phyloP scores from a whole-genome alignment of 2,329 filamentous ascomycete genomes.

The Sodiomyces alkalinus region DNA sequence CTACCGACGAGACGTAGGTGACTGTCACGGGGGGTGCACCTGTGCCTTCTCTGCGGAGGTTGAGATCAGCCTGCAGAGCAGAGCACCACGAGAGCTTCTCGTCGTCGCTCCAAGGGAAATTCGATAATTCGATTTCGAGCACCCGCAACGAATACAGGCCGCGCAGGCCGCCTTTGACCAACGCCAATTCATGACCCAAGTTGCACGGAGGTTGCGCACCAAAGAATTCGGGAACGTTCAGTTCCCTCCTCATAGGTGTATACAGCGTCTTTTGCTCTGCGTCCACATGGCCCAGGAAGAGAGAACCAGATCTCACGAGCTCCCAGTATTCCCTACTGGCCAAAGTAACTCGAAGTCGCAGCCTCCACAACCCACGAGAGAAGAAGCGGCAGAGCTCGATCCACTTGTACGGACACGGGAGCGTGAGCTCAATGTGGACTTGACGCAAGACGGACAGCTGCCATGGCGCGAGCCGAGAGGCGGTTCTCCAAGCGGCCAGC shows the following conservation, averaged over 20 bases:
- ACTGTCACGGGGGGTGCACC: not conserved
- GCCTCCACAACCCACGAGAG: conserved; percentile 19
- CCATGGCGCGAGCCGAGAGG: conserved; percentile 20
- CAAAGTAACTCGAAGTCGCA: too few species aligned
- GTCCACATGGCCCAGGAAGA: not conserved
- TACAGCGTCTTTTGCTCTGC: not conserved
- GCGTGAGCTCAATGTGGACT: conserved; percentile 23
- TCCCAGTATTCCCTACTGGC: conserved; percentile 3
- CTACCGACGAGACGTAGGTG: not conserved
- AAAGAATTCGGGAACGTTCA: too few species aligned
- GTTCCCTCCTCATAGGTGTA: not conserved
- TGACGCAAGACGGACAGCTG: conserved; percentile 24
- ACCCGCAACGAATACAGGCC: conserved; percentile 16
- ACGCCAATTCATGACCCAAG: conserved; percentile 8
- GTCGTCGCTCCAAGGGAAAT: conserved; percentile 14
- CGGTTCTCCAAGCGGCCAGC: conserved; percentile 22
- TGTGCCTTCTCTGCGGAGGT: conserved; percentile 5
- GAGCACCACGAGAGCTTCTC: conserved; percentile 21
- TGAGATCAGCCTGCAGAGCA: conserved; percentile 14
- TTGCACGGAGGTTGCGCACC: too few species aligned
- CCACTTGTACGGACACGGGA: conserved; percentile 17
- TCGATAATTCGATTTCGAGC: conserved; percentile 25
- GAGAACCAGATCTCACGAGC: conserved; percentile 1
- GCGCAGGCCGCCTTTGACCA: conserved; percentile 18
- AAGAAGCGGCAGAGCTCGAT: conserved; percentile 19